Evolutionary conservation across 208 protist genomes (phyloP), one percentile per base, ranked within the genome.

Genomic region (Phytomonas sp.): DNA sequence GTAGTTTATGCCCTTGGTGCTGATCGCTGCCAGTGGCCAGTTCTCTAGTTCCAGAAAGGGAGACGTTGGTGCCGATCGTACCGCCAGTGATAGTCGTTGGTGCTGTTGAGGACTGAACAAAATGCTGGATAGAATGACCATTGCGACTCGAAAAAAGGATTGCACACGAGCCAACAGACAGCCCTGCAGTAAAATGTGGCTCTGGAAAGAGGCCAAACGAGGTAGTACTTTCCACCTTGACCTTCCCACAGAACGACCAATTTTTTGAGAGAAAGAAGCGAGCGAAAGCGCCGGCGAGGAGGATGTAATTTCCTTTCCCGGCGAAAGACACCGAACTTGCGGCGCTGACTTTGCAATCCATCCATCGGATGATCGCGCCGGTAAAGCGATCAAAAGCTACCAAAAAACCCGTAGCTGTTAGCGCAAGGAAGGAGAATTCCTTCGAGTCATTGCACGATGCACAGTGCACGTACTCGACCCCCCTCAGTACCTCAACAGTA

Each of bases 181-280:
- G 14, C 0, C 61, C 63, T 31, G 70, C 49, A 65, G 61, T n/a
- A 72, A 49, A n/a, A 66, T 73, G 52, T 32, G 77, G 62, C 26
- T 62, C n/a, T 45, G 64, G 61, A 60, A 33, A 0, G 60, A 26
- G 29, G 33, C 52, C 5, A 32, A 26, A 10, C 1, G 12, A 4
- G 12, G 60, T 14, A 16, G 36, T 64, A 14, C 59, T 70, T 5
- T 77, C 73, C 8, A 72, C 71, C 61, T 81, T 83, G 14, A 91
- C 64, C 49, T 89, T 93, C 11, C 90, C 90, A 56, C 79, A 70
- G 68, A 95, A 93, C 71, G 89, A 86, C 88, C 90, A 95, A 14
- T 34, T 80, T 11, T 75, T 68, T 30, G 62, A 59, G 16, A 78
- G 65, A 60, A 95, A 95, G 66, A 93, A 78, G 26, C 90, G 87